phyloP scores from a whole-genome alignment of 2,329 filamentous ascomycete genomes.

The Hymenoscyphus repandus region DNA sequence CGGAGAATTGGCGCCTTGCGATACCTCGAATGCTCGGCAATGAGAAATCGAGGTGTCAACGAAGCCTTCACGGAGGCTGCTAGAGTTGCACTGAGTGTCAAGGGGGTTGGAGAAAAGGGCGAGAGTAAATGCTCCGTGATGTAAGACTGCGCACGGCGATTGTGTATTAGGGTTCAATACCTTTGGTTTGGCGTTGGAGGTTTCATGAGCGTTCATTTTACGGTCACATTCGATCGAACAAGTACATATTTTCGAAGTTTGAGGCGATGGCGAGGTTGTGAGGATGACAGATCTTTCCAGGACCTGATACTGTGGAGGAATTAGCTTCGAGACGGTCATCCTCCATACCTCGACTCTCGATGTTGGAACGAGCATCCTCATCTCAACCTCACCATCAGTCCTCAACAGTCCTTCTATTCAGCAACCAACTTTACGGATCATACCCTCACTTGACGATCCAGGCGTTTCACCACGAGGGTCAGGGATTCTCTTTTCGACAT shows the following conservation, averaged over 20 bases:
- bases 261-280: neutral
- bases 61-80: conserved; percentile 98
- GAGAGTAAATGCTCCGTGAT: conserved; percentile 57
- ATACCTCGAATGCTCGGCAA: conserved; percentile 97
- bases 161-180: conserved; percentile 5
- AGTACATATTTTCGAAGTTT: conserved; percentile 7
- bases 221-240: conserved; percentile 1
- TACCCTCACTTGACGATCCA: conserved; percentile 1
- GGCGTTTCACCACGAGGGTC: neutral
- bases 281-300: neutral
- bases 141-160: conserved; percentile 33
- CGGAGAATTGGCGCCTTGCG: conserved; percentile 86
- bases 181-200: conserved; percentile 10
- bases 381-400: neutral
- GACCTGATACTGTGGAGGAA: too few relatives aligned
- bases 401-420: neutral
- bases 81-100: conserved; percentile 77
- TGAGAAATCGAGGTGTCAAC: conserved; percentile 96
- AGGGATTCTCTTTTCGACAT: neutral
- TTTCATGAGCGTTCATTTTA: conserved; percentile 6
- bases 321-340: too few relatives aligned
- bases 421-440: neutral
- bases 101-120: conserved; percentile 52
- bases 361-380: neutral
- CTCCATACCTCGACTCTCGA: neutral